Base-by-base conservation (phyloP, 2,329 filamentous ascomycete species). In the Xylaria digitata region DNA sequence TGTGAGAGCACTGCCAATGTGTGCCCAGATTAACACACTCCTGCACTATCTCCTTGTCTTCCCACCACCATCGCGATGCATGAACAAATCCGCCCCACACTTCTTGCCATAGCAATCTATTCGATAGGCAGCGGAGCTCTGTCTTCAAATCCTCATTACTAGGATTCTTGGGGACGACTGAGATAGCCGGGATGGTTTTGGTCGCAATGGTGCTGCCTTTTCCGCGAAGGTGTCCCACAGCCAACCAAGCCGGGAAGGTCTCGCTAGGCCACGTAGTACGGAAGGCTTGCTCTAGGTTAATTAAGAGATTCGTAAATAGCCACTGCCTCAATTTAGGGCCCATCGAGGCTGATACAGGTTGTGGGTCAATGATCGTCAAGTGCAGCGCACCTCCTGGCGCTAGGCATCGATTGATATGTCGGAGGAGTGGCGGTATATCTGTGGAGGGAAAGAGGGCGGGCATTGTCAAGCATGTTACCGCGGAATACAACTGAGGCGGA, bases 321-420 rank as follows among this genome's bases (percentile, higher is more conserved):
- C 90, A 92, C 0, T 80, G 76, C 42, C 85, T 81, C 73, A 92
- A 78, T 1, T 80, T 78, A 0, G 86, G 87, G 0, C 90, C 90
- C 26, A 87, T 80, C 0, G 85, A 88, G 1, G 81, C 78, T 3
- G 84, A 78, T 0, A 85, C 80, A 0, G 90, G 90, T 7, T 85
- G 79, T 0, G 90, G 87, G 64, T 92, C 88, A 69, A 92, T 86
- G 19, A 92, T 78, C 0, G 85, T 84, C 17, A 92, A 77, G 65
- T 89, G 84, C 13, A 92, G 76, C 21, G 81, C 79, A 0, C 89
- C 89, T 0, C 84, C 83, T 0, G 83, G 82, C 3, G 82, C 79
- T 2, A 92, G 82, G 37, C 85, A 83, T 26, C 84, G 84, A 73
- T 86, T 81, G 69, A 90, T 85, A 67, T 86, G 85, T 60, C 81